Conservation (phyloP, 768 basidiomycete genomes). For the Favolaschia claudopus region DNA sequence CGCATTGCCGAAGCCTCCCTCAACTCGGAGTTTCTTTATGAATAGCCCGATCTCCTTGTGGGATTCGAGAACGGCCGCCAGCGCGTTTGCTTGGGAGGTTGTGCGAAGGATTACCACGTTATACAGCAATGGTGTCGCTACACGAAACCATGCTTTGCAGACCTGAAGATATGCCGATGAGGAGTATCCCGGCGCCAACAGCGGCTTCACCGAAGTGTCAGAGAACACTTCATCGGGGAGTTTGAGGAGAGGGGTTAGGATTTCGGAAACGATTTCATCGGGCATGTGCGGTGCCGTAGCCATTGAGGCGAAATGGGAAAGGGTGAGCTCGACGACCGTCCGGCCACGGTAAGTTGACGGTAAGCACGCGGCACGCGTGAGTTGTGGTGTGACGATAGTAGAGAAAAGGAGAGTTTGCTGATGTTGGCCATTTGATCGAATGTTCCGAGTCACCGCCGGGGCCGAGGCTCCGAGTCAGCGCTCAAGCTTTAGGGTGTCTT, state of each 20-base stretch:
- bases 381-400: too few relatives aligned
- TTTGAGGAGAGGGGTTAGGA: conserved; percentile 7
- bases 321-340: too few relatives aligned
- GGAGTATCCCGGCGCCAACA: neutral
- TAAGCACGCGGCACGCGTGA: too few relatives aligned
- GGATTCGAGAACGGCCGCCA: neutral
- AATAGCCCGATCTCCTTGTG: conserved; percentile 6
- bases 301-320: too few relatives aligned
- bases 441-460: too few relatives aligned
- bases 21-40: conserved; percentile 17
- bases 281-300: too few relatives aligned
- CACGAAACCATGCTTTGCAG: conserved; percentile 17
- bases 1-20: conserved; percentile 12
- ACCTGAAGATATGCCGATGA: conserved; percentile 11
- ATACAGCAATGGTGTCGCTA: conserved; percentile 13
- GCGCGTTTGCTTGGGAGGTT: neutral
- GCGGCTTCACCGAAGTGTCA: neutral
- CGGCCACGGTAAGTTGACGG: too few relatives aligned
- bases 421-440: too few relatives aligned
- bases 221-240: conserved; percentile 12
- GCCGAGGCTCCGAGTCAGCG: too few relatives aligned
- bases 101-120: conserved; percentile 12
- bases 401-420: too few relatives aligned
- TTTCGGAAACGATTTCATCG: conserved; percentile 14
- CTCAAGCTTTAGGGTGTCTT: too few relatives aligned